Base-by-base conservation (phyloP, 1,139 yeast genomes). In the Geotrichum cucujoidarum region DNA sequence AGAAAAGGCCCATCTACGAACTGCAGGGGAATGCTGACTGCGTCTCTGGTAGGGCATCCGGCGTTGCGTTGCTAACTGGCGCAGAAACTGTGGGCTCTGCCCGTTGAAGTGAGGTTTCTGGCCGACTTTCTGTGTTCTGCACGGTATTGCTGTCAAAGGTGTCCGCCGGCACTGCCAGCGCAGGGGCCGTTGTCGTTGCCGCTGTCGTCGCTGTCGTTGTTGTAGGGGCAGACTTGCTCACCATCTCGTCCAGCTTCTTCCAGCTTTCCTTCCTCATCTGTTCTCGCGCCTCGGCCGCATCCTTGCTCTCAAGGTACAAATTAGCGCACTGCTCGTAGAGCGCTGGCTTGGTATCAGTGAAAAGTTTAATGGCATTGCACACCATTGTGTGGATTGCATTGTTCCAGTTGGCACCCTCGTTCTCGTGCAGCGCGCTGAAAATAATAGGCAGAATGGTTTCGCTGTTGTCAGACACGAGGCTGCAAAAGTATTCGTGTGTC, bases 401-500 rank as follows among this genome's bases (percentile, higher is more conserved):
- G 65, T 92, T 92, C 98, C 98, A 92, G 55, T 72, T 75, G n/a
- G 66, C 61, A 14, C 64, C 61, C n/a, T 72, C 62, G 54, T 89
- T 76, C 65, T 90, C 96, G 65, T 89, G 90, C 57, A 92, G 73
- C 4, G 97, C 80, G 1, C 96, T 87, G 69, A 88, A 94, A 40
- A 92, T 80, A 48, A 92, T 89, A 20, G 98, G 98, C 58, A 92
- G 72, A 47, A 92, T 90, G 36, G 87, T 92, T 60, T 89, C 96
- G 11, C 95, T 92, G 60, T 76, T 75, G 62, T 92, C 97, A 25
- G 95, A 87, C 43, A 94, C 89, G 56, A 92, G 71, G 36, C 90
- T 84, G 58, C 92, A 78, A 64, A 92, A 90, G 69, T 87, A 90
- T 63, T 92, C 98, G 66, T 92, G 92, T 58, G 87, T 85, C 95